Evolutionary conservation across 1,139 yeast genomes (phyloP).

Genomic region (Saccharomycopsis phalli): DNA sequence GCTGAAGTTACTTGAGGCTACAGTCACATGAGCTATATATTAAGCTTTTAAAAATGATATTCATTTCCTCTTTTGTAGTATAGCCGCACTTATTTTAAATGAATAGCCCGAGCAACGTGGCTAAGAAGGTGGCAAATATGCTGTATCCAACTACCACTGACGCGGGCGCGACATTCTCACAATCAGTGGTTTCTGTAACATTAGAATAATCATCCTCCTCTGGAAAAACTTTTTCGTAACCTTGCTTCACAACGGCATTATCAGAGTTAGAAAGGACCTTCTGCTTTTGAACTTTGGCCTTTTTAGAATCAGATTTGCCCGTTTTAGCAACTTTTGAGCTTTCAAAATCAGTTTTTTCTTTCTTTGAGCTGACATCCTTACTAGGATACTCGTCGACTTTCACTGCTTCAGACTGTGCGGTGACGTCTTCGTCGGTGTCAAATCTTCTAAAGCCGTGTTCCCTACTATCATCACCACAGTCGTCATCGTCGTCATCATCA

Average conservation of each 20-base stretch:
- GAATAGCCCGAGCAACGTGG: constrained; percentile 5
- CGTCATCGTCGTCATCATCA: constrained; percentile 10
- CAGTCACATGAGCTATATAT: no score
- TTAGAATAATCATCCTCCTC: background rate
- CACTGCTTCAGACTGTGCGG: no score
- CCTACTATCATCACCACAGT: constrained; percentile 5
- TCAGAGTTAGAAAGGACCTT: no score
- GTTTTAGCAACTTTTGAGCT: background rate
- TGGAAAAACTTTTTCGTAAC: background rate
- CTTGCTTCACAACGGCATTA: background rate
- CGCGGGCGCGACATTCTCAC: constrained; percentile 11
- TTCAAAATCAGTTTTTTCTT: constrained; percentile 2
- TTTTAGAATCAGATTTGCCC: no score
- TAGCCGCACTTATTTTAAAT: constrained; percentile 2
- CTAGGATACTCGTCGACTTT: no score
- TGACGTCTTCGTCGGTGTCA: no score
- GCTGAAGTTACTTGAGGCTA: no score
- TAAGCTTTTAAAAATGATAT: no score
- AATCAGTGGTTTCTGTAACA: constrained; percentile 6
- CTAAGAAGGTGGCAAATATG: constrained; percentile 1
- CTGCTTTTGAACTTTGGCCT: no score
- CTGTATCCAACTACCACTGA: constrained; percentile 5
- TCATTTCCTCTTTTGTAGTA: no score
- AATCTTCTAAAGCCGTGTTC: constrained; percentile 1
- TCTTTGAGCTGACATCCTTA: no score